These are phyloP conservation scores for Helianthus tuberosus DNA, from an alignment of 129 eudicot genomes.

Conservation along the genomic window DNA sequence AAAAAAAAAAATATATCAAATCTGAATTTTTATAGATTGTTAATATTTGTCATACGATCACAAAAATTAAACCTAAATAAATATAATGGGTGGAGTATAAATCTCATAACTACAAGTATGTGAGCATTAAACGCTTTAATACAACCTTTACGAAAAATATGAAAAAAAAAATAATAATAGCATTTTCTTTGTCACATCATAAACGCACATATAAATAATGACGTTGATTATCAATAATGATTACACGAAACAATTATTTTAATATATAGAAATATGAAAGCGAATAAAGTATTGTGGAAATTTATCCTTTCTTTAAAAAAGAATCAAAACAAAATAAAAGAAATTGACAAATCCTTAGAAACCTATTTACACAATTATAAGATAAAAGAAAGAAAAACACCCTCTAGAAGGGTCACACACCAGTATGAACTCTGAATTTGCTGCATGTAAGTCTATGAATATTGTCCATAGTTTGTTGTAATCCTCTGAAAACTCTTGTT, in stretches of 20 bases:
- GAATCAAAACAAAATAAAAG: constrained; percentile 14
- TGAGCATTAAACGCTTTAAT: no score
- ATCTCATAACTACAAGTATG: no score
- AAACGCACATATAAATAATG: constrained; percentile 13
- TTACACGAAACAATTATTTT: neutral
- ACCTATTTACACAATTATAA: constrained; percentile 68
- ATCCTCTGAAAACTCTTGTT: constrained; percentile 74
- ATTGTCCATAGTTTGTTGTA: constrained; percentile 68
- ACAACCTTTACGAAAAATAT: neutral
- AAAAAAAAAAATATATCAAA: neutral
- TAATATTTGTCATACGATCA: neutral
- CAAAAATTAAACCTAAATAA: neutral
- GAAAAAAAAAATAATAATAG: neutral
- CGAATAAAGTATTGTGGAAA: constrained; percentile 15
- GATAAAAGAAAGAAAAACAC: constrained; percentile 11
- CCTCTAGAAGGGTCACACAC: constrained; percentile 54
- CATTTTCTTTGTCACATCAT: constrained; percentile 9
- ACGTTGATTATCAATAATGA: constrained; percentile 25
- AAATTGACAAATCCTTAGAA: constrained; percentile 31
- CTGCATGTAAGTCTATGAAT: constrained; percentile 45
- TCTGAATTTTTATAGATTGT: neutral
- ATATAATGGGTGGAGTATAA: neutral
- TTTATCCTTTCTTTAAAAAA: constrained; percentile 33
- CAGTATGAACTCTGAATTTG: constrained; percentile 39
- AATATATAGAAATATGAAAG: constrained; percentile 20